Evolutionary conservation across 768 basidiomycete genomes (phyloP).

Genomic region (Russula foetens): DNA sequence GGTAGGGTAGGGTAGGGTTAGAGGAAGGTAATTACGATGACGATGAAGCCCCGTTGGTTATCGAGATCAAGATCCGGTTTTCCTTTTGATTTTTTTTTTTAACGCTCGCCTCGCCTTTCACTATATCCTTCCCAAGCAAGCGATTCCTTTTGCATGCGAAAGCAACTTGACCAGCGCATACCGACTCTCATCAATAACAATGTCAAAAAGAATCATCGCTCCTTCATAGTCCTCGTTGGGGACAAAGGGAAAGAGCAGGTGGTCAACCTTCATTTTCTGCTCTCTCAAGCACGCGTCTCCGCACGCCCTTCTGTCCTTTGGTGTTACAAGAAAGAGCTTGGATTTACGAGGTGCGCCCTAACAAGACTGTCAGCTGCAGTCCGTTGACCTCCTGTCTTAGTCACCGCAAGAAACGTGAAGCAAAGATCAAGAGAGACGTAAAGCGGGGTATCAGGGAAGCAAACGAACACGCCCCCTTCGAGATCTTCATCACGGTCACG

Average conservation of each 20-base stretch:
- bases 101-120: no score
- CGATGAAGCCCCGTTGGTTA: slow-evolving; percentile 4
- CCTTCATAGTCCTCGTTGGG: slow-evolving; percentile 94
- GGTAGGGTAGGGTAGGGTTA: no score
- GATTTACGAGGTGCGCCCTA: slow-evolving; percentile 75
- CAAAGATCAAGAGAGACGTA: slow-evolving; percentile 92
- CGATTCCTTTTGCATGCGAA: slow-evolving; percentile 45
- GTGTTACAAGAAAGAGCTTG: slow-evolving; percentile 99
- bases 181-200: slow-evolving; percentile 89
- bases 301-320: slow-evolving; percentile 89
- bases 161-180: slow-evolving; percentile 88
- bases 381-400: slow-evolving; percentile 30
- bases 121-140: no score
- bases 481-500: slow-evolving; percentile 97
- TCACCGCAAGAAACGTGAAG: slow-evolving; percentile 95
- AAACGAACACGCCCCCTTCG: slow-evolving; percentile 95
- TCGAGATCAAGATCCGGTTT: not conserved
- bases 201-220: slow-evolving; percentile 87
- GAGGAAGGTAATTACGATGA: no score
- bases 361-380: not conserved
- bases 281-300: slow-evolving; percentile 86
- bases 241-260: slow-evolving; percentile 93
- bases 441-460: slow-evolving; percentile 90
- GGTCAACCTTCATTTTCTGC: slow-evolving; percentile 91
- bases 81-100: not conserved